A percentile compares a stretch with the other conserved stretches of the same genome.
These are phyloP conservation scores for Chrysosporium keratinophilum DNA, from an alignment of 2,329 filamentous ascomycete genomes.

Conservation along the genomic window DNA sequence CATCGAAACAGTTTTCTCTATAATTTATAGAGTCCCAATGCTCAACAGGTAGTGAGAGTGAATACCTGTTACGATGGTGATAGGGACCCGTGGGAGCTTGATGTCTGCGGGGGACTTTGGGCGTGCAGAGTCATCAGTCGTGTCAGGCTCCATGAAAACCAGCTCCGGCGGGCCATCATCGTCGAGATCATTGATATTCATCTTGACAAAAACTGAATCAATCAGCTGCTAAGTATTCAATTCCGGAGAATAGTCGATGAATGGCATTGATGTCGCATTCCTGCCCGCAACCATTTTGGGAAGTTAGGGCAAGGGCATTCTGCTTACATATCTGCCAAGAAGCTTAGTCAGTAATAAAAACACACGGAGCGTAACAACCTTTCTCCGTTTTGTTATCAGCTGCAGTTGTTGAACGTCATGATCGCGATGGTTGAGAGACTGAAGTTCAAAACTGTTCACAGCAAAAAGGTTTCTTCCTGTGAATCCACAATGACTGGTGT, in stretches of 20 bases:
- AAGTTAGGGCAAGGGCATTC: neutral
- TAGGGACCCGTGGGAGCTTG: slow-evolving; percentile 36
- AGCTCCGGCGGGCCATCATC: slow-evolving; percentile 38
- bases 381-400: no score
- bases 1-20: neutral
- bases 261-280: neutral
- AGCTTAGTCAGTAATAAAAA: neutral
- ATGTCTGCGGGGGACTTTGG: slow-evolving; percentile 23
- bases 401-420: no score
- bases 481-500: slow-evolving; percentile 35
- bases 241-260: neutral
- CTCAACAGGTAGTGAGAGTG: neutral
- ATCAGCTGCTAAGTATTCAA: neutral
- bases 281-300: neutral
- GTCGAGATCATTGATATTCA: slow-evolving; percentile 21
- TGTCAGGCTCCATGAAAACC: slow-evolving; percentile 29
- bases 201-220: neutral
- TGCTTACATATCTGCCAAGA: neutral
- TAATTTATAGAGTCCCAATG: neutral
- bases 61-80: slow-evolving; percentile 42
- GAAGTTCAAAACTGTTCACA: neutral
- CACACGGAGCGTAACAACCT: no score
- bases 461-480: neutral
- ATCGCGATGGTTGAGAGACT: no score
- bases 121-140: slow-evolving; percentile 7